Evolutionary conservation across 2,329 filamentous ascomycete genomes (phyloP), one percentile per base, ranked within the genome.

Genomic region (Ploettnerulaceae sp.): DNA sequence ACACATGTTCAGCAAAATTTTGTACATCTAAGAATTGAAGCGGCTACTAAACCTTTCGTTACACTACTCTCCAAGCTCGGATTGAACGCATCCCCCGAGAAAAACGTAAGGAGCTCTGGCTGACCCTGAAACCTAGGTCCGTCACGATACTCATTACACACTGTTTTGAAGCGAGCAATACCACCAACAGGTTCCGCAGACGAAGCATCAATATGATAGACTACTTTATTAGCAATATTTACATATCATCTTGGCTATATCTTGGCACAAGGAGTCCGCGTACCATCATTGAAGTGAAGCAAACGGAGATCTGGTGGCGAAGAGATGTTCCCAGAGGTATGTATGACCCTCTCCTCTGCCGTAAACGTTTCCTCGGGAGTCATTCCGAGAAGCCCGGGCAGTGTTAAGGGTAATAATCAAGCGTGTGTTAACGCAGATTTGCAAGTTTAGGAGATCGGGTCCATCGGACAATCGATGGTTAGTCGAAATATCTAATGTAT

Each of bases 71-170:
- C 48, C 36, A 50, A 20, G 29, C 48, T 50, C 1, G 48, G 48
- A 50, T 50, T 50, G 26, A 50, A 50, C 12, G 48, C 48, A 50
- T 50, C 48, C 11, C 48, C 48, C 14, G 48, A 50, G 25, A 50
- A 50, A 25, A 50, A 50, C 7, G 48, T 50, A 11, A 50, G 43
- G 12, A 50, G 25, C 6, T 42, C 37, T n/a, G 48, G 43, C 11
- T 47, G 48, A 11, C 43, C 43, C 7, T 32, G 29, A 33, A 50
- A 50, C 31, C 29, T 45, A 6, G 38, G 26, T 9, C 26, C 48
- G 2, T 32, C 20, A 38, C 33, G 21, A 17, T 50, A 50, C 43
- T 50, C 48, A 28, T 50, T 50, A 25, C 42, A 43, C 14, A 50
- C 17, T 8, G 48, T 50, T 21, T 47, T 50, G 48, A 50, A 50